Evolutionary conservation across 2,329 filamentous ascomycete genomes (phyloP).

Genomic region (Fusarium sulawesiense): DNA sequence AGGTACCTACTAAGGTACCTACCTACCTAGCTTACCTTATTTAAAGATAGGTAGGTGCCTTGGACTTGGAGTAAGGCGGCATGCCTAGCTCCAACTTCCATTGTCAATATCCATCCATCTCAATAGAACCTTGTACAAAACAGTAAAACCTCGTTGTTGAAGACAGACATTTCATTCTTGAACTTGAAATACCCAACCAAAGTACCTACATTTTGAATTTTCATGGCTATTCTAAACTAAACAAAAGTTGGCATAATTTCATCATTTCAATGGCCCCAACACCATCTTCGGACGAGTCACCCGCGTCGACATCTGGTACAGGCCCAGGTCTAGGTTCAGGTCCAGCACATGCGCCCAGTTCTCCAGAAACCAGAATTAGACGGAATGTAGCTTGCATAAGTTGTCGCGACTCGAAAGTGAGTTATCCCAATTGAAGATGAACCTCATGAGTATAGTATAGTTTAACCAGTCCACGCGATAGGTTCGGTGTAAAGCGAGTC

Average conservation of each 20-base stretch:
- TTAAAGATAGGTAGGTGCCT: constrained; percentile 5
- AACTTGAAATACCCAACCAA: constrained; percentile 6
- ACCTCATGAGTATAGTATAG: constrained; percentile 48
- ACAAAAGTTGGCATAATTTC: constrained; percentile 34
- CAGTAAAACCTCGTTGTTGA: constrained; percentile 1
- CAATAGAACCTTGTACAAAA: constrained; percentile 3
- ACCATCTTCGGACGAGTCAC: constrained; percentile 48
- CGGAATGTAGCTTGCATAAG: constrained; percentile 55
- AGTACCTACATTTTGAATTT: neutral
- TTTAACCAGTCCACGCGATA: constrained; percentile 55
- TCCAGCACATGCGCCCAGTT: constrained; percentile 28
- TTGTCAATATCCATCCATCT: neutral
- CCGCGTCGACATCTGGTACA: constrained; percentile 40
- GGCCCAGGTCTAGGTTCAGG: constrained; percentile 21
- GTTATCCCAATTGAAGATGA: constrained; percentile 13
- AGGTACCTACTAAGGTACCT: no score
- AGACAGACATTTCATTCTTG: neutral
- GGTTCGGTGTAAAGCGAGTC: constrained; percentile 59
- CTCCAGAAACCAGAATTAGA: constrained; percentile 47
- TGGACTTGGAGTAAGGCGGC: neutral
- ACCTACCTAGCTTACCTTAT: neutral
- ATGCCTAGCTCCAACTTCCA: neutral
- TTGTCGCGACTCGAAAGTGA: constrained; percentile 56
- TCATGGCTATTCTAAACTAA: constrained; percentile 3
- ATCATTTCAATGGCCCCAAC: constrained; percentile 46